Percentiles rank a stretch among this genome's conserved stretches.
Evolutionary conservation across 106 monocot species (phyloP).

Genomic region (Narthecium ossifragum): DNA sequence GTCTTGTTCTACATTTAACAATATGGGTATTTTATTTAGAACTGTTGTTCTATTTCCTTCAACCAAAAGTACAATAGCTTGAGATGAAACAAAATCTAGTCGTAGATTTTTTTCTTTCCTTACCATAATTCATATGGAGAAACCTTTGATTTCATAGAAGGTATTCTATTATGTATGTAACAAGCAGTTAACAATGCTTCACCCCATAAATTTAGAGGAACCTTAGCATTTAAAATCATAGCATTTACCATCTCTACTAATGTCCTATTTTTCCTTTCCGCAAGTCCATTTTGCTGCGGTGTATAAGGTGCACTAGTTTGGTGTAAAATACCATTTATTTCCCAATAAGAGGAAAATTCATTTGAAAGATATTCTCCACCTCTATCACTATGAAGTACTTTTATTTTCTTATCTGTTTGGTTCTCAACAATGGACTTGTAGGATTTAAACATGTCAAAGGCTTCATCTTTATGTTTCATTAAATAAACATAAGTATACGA

Average conservation of each 20-base stretch:
- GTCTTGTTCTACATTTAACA: neutral
- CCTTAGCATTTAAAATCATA: slow-evolving; percentile 13
- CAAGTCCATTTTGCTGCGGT: slow-evolving; percentile 11
- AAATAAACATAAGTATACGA: too few relatives aligned
- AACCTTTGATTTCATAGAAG: neutral
- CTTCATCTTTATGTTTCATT: too few relatives aligned
- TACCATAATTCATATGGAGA: neutral
- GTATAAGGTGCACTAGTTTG: slow-evolving; percentile 1
- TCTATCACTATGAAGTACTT: slow-evolving; percentile 8
- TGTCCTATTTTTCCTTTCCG: slow-evolving; percentile 8
- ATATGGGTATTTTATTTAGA: neutral
- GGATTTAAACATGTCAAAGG: slow-evolving; percentile 10
- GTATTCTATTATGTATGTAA: slow-evolving; percentile 8
- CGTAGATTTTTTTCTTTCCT: slow-evolving; percentile 1
- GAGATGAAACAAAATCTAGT: neutral
- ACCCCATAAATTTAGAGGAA: slow-evolving; percentile 6
- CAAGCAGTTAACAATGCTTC: slow-evolving; percentile 15
- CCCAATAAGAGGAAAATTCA: neutral
- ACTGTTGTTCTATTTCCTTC: neutral
- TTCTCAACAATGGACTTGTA: slow-evolving; percentile 9
- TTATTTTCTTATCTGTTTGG: slow-evolving; percentile 10
- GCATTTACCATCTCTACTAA: slow-evolving; percentile 1
- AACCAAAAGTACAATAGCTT: neutral
- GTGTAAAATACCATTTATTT: slow-evolving; percentile 6
- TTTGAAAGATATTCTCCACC: slow-evolving; percentile 15